Evolutionary conservation across 352 stramenopile genomes (phyloP), one percentile per base, ranked within the genome.

Genomic region (Globisporangium perplexum): DNA sequence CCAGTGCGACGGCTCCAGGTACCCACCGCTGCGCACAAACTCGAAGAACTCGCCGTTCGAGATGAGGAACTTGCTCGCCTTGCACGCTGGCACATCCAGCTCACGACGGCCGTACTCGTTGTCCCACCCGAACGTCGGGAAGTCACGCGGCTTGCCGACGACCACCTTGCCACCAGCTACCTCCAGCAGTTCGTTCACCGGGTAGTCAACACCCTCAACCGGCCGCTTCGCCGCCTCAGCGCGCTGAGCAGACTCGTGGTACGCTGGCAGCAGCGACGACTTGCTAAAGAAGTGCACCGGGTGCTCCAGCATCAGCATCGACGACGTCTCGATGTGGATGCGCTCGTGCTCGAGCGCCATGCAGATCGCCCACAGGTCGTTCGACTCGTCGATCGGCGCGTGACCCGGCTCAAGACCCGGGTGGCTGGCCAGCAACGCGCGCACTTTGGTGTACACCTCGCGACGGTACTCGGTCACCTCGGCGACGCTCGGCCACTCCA

Each of bases 271-370:
- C 56, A 96, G 75, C 20, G 78, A 62, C 15, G 92, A 90, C 63
- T 74, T 77, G 53, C 69, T 58, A 42, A 98, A 95, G 53, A 97
- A 90, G 47, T 96, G 72, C 54, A 92, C 74, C 1, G 88, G 88
- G 57, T 96, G 85, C 63, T 98, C 91, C 17, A 89, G 77, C 69
- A 98, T 98, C 47, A 98, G 77, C 62, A 98, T 95, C 4, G 93
- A 98, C 41, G 92, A 98, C 28, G 96, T 99, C 71, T 99, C 96
- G 26, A 98, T 65, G 71, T 99, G 96, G 63, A 99, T 99, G 12
- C 96, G 87, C 48, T 98, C 95, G 68, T 99, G 96, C 61, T 99
- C 96, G 42, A 98, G 90, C 33, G 70, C 83, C 93, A 98, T 98
- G 59, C 90, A 87, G 28, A 98, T 50, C 30, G 87, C 88, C 96